Conservation (phyloP, 1,284 basidiomycete genomes). For the Mycena citricolor region DNA sequence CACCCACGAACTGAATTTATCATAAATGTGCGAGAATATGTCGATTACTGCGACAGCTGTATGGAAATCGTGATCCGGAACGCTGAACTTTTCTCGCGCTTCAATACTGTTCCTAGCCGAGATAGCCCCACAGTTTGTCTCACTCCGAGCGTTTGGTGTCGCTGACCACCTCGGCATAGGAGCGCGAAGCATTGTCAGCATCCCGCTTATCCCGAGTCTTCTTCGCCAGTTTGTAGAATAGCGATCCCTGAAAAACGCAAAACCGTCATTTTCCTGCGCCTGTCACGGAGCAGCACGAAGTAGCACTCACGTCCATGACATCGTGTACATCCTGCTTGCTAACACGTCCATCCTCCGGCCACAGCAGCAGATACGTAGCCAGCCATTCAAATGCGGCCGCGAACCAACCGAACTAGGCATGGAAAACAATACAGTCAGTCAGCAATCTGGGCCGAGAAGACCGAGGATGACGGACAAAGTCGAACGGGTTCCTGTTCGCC, state of each 20-base stretch:
- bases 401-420: conserved; percentile 44
- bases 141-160: too few relatives aligned
- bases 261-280: too few relatives aligned
- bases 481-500: conserved; percentile 37
- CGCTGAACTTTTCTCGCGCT: too few relatives aligned
- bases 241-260: conserved; percentile 4
- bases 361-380: conserved; percentile 48
- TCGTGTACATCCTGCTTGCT: conserved; percentile 48
- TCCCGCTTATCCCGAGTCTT: too few relatives aligned
- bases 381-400: conserved; percentile 42
- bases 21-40: too few relatives aligned
- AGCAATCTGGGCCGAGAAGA: neutral
- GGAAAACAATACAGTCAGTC: neutral
- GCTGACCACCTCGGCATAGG: too few relatives aligned
- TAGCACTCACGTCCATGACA: conserved; percentile 40
- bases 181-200: too few relatives aligned
- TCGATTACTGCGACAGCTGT: too few relatives aligned
- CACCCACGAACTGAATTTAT: too few relatives aligned
- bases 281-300: neutral
- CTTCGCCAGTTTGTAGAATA: conserved; percentile 16
- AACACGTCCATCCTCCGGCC: conserved; percentile 46
- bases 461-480: conserved; percentile 30
- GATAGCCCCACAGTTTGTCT: too few relatives aligned
- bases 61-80: too few relatives aligned
- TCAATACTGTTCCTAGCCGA: too few relatives aligned